phyloP scores from a whole-genome alignment of 1,284 basidiomycete genomes.

The Dichomitus squalens region DNA sequence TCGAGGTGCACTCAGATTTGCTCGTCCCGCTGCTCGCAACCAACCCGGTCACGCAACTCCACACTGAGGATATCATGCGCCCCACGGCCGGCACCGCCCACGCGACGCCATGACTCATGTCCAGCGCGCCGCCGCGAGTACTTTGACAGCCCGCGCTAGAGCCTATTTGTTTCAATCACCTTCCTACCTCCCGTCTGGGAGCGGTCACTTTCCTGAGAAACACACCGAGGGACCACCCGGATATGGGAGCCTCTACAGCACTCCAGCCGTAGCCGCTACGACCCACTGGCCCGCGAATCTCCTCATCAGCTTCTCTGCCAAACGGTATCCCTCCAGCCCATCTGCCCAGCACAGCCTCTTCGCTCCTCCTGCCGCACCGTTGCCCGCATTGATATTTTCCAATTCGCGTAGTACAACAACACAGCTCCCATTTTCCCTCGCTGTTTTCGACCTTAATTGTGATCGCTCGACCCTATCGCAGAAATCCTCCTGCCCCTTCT shows the following conservation, averaged over 20 bases:
- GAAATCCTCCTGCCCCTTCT: constrained; percentile 13
- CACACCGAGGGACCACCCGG: not conserved
- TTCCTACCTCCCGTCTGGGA: constrained; percentile 15
- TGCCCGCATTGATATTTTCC: constrained; percentile 14
- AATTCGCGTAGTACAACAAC: constrained; percentile 7
- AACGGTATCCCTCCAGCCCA: constrained; percentile 7
- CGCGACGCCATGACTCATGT: constrained; percentile 1
- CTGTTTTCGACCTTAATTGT: constrained; percentile 22
- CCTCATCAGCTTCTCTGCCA: constrained; percentile 24
- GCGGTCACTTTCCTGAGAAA: constrained; percentile 8
- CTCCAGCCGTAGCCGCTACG: not conserved
- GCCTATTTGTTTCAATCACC: constrained; percentile 16
- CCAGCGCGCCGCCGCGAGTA: constrained; percentile 1
- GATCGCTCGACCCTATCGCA: constrained; percentile 18
- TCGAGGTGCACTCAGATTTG: not conserved
- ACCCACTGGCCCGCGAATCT: constrained; percentile 21
- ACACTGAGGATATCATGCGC: not conserved
- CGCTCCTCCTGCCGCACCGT: constrained; percentile 3
- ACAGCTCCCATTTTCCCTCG: constrained; percentile 9
- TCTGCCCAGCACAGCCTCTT: constrained; percentile 16
- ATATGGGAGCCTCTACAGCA: not conserved
- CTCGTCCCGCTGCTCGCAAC: not conserved
- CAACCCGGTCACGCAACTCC: not conserved
- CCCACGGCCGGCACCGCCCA: constrained; percentile 4
- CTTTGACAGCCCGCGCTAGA: constrained; percentile 24